Conservation (phyloP, 1,284 basidiomycete genomes). For the Agroathelia rolfsii region DNA sequence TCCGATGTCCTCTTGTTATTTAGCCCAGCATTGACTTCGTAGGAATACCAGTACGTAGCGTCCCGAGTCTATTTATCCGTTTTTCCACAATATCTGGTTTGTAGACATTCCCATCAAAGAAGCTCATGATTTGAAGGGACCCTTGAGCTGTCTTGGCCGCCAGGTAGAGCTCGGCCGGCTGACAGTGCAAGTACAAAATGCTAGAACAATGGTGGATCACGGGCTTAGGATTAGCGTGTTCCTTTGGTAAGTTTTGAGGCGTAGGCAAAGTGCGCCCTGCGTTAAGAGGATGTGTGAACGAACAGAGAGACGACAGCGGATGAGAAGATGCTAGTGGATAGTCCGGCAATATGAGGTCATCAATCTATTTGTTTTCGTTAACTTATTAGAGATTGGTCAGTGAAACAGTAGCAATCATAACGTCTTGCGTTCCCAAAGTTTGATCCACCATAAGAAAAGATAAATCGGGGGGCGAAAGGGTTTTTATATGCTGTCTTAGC, state of each 20-base stretch:
- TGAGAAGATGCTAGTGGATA: conserved; percentile 17
- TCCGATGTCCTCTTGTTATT: no score
- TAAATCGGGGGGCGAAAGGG: no score
- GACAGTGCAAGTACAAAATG: conserved; percentile 25
- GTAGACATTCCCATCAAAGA: conserved; percentile 34
- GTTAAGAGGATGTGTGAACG: no score
- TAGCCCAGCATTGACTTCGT: conserved; percentile 10
- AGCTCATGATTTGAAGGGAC: conserved; percentile 23
- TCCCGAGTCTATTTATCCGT: conserved; percentile 32
- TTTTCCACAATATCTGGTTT: conserved; percentile 26
- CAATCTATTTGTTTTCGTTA: conserved; percentile 23
- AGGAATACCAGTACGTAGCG: conserved; percentile 30
- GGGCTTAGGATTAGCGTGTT: conserved; percentile 5
- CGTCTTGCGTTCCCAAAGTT: conserved; percentile 40
- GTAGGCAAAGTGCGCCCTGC: no score
- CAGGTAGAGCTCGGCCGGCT: conserved; percentile 38
- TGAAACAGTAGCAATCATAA: background rate
- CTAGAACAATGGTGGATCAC: conserved; percentile 12
- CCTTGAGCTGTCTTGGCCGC: conserved; percentile 26
- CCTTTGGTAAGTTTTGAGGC: background rate
- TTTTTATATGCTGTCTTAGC: no score
- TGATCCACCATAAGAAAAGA: conserved; percentile 31
- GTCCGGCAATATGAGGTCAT: conserved; percentile 22
- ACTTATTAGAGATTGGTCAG: conserved; percentile 3
- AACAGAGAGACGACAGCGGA: conserved; percentile 13